Base-by-base conservation (phyloP, 495 filamentous ascomycete species). In the Penicillium soppii region DNA sequence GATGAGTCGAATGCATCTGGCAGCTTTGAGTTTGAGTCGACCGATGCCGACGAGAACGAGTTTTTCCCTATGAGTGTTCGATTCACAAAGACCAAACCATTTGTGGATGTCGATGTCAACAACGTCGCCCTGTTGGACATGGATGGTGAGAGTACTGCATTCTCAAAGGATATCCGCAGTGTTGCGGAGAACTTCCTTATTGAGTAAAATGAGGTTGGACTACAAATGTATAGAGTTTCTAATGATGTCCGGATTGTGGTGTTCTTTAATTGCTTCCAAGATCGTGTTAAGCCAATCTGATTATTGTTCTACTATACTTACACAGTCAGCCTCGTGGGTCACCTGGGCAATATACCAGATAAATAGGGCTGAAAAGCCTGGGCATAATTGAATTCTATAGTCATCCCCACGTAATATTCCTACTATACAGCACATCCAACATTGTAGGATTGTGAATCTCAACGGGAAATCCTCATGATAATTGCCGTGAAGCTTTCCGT, bases 61-160 rank as follows among this genome's bases (percentile, higher is more conserved):
- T 97, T 97, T 73, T 97, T 97, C 84, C 92, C 92, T 1, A 97
- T 97, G 92, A 84, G 80, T 39, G 88, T 97, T 25, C 83, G 82
- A 22, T 97, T 97, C 74, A 83, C 87, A 27, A 96, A 95, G 75
- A 79, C 84, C 33, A 83, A 76, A 44, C 92, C 92, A 19, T 91
- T 92, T 65, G 82, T 96, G 26, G 89, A 94, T 61, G 88, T 97
- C 49, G 90, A 95, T 78, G 92, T 97, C 40, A 77, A 76, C 4
- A 80, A 83, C 33, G 84, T 91, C 16, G 77, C 81, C 6, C 72
- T 97, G 50, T 58, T 92, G 39, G 91, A 92, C 39, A 82, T 89
- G 78, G 82, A 87, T 46, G 71, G 69, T 17, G 87, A 96, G 65
- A 84, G 87, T 49, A 82, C 96, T 36, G 80, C 84, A 3, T 97